Evolutionary conservation across 2,329 filamentous ascomycete genomes (phyloP).

Genomic region (Metarhizium brunneum): DNA sequence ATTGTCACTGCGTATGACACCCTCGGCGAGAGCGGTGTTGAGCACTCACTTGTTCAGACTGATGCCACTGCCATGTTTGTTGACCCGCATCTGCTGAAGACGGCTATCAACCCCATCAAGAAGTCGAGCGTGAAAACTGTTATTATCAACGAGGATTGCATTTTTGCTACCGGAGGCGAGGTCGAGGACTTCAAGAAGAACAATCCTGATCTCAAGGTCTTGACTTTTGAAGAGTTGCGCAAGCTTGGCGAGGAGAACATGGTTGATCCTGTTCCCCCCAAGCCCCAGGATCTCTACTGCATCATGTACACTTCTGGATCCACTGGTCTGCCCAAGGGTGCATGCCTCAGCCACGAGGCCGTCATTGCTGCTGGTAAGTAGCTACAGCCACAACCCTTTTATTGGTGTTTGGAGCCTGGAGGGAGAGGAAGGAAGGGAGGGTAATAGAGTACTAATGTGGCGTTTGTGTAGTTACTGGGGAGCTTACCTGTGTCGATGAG

Average conservation of each 20-base stretch:
- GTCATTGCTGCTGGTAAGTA: conserved; percentile 60
- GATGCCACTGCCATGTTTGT: conserved; percentile 75
- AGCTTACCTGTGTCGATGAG: conserved; percentile 67
- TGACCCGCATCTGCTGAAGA: conserved; percentile 67
- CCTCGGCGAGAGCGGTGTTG: conserved; percentile 72
- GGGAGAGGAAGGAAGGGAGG: neutral
- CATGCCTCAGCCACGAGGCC: conserved; percentile 69
- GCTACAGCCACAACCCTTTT: neutral
- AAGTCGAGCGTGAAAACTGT: conserved; percentile 47
- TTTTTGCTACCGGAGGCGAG: conserved; percentile 41
- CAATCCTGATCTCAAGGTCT: conserved; percentile 42
- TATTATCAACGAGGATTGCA: conserved; percentile 52
- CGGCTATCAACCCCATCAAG: conserved; percentile 46
- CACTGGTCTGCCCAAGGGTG: conserved; percentile 83
- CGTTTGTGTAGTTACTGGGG: conserved; percentile 58
- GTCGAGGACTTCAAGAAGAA: conserved; percentile 47
- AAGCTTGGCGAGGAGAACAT: conserved; percentile 57
- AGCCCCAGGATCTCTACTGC: conserved; percentile 71
- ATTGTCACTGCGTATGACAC: conserved; percentile 96
- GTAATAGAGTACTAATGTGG: neutral
- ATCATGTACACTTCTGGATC: conserved; percentile 84
- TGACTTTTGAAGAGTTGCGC: conserved; percentile 47
- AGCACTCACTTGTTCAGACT: conserved; percentile 79
- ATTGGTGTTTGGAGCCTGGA: neutral
- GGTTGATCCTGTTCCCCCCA: conserved; percentile 61